Evolutionary conservation across 139 green algal species (phyloP), one percentile per base, ranked within the genome.

Genomic region (Edaphochlamys debaryana): DNA sequence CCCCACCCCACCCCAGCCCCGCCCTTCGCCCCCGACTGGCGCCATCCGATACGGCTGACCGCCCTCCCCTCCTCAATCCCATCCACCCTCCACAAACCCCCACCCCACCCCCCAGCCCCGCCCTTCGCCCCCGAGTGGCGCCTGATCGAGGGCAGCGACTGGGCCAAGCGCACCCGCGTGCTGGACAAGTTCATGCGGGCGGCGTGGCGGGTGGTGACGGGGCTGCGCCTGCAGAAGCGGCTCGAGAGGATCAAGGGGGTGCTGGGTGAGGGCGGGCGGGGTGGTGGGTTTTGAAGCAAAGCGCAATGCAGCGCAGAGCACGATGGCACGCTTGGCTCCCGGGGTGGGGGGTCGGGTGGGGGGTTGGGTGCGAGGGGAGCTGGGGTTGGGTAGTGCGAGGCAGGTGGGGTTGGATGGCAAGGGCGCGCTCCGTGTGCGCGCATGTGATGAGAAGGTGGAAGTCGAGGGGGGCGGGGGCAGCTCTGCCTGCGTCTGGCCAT

Each of bases 131-230:
- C 91, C 30, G 86, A 86, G 34, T 93, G 89, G 91, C 75, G 88
- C 52, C 67, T 91, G 66, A 79, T 91, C 3, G 89, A 93, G 62
- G 81, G 79, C 36, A 89, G 90, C 45, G 84, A 90, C 63, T 92
- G 88, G 88, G 67, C 79, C n/a, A 93, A 92, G 75, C 87, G 91
- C 27, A 82, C 82, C 5, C 74, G 80, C 25, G 84, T 86, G 17
- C 52, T 90, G 50, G 54, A 89, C 67, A 69, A 84, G 32, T 93
- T 93, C 67, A 79, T 87, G 52, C 67, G 86, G n/a, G 88, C 88
- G 22, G 88, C 71, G 34, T 80, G 89, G 45, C 75, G 84, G 30
- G 84, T 93, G 29, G 87, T 94, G 22, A 88, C 78, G 48, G 75
- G 79, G 22, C 54, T 67, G 45, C 82, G 90, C 34, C 71, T 87